These are phyloP conservation scores for Leccinellum luteum DNA, from an alignment of 768 basidiomycete genomes.

Conservation along the genomic window DNA sequence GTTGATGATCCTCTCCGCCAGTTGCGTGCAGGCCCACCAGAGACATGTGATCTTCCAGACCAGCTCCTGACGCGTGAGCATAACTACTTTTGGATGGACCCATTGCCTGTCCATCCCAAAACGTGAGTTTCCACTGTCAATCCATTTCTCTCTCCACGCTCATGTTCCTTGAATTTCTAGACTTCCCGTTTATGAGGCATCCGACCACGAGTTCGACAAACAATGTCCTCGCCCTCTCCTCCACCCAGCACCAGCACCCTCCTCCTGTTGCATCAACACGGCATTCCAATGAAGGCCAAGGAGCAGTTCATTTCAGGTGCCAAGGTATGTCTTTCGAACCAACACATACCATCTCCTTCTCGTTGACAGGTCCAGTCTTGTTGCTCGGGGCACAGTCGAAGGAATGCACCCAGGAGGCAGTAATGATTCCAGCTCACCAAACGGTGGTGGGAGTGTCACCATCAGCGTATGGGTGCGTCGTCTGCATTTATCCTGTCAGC, in stretches of 20 bases:
- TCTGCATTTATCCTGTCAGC: neutral
- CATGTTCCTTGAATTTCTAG: constrained; percentile 33
- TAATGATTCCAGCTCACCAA: neutral
- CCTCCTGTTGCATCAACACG: no score
- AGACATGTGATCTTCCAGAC: constrained; percentile 81
- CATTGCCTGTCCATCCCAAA: constrained; percentile 82
- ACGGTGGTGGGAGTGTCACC: constrained; percentile 1
- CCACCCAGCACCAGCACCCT: no score
- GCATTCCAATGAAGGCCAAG: no score
- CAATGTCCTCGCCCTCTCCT: no score
- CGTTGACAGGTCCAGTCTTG: no score
- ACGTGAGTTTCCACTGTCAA: constrained; percentile 45
- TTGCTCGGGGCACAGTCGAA: neutral
- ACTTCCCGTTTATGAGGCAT: constrained; percentile 74
- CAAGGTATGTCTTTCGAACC: no score
- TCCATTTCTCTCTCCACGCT: neutral
- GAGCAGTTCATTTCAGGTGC: no score
- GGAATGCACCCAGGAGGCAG: neutral
- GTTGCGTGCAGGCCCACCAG: constrained; percentile 37
- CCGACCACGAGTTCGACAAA: constrained; percentile 81
- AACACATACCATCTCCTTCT: no score
- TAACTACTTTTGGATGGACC: constrained; percentile 92
- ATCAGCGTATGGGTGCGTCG: constrained; percentile 29
- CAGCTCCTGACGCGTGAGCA: constrained; percentile 82
- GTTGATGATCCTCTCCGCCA: constrained; percentile 5